These are phyloP conservation scores for Talaromyces sp. DNA, from an alignment of 2,329 filamentous ascomycete species.

Conservation along the genomic window DNA sequence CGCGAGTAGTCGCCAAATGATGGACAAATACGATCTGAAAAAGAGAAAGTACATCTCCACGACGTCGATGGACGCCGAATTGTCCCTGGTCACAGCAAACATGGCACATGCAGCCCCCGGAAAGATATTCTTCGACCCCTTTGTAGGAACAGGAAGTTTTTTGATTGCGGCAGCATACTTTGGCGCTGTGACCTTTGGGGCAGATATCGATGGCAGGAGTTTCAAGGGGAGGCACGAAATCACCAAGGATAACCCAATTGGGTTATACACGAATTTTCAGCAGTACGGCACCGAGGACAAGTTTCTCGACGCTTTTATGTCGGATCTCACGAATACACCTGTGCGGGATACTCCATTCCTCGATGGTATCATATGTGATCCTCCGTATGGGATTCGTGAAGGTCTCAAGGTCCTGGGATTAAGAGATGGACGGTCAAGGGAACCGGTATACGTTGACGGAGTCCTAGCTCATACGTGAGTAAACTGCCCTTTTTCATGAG, in stretches of 20 bases:
- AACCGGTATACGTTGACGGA: conserved; percentile 62
- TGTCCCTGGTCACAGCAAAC: conserved; percentile 87
- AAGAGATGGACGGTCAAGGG: conserved; percentile 53
- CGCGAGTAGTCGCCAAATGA: conserved; percentile 60
- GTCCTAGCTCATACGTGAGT: conserved; percentile 63
- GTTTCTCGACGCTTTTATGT: conserved; percentile 74
- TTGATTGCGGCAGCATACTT: conserved; percentile 86
- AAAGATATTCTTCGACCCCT: conserved; percentile 88
- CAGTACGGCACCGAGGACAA: conserved; percentile 67
- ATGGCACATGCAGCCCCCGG: conserved; percentile 76
- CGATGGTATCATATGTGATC: conserved; percentile 91
- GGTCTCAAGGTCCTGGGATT: conserved; percentile 81
- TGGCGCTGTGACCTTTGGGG: conserved; percentile 75
- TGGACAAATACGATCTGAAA: conserved; percentile 79
- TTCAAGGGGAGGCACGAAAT: conserved; percentile 61
- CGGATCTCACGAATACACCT: conserved; percentile 84
- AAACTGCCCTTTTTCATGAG: neutral
- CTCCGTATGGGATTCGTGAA: conserved; percentile 91
- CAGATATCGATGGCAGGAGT: conserved; percentile 87
- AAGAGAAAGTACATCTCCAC: conserved; percentile 91
- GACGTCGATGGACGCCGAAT: conserved; percentile 94
- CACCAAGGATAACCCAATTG: conserved; percentile 41
- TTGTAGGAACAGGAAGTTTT: conserved; percentile 92
- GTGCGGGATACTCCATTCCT: conserved; percentile 59
- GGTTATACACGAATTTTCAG: conserved; percentile 66